phyloP scores from a whole-genome alignment of 768 basidiomycete species.

The Tricholoma matsutake region DNA sequence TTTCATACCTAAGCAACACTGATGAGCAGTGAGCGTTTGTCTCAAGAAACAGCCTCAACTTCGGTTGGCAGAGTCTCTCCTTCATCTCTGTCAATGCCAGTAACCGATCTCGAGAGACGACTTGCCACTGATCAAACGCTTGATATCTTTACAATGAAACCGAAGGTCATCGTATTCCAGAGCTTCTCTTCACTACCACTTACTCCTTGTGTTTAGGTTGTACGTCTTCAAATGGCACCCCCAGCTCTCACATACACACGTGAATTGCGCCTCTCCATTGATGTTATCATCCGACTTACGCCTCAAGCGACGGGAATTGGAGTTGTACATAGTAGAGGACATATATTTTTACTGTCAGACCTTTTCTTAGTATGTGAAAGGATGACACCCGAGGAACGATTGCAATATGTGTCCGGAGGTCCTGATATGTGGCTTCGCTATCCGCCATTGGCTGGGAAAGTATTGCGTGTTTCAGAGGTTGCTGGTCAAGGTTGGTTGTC shows the following conservation, averaged over 20 bases:
- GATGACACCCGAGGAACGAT: conserved; percentile 66
- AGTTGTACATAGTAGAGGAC: conserved; percentile 72
- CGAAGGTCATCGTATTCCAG: conserved; percentile 56
- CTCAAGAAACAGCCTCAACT: conserved; percentile 55
- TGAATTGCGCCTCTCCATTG: conserved; percentile 67
- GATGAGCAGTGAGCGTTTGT: conserved; percentile 49
- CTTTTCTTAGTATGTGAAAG: conserved; percentile 88
- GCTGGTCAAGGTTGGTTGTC: conserved; percentile 52
- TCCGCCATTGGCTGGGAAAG: conserved; percentile 94
- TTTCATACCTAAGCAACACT: conserved; percentile 7
- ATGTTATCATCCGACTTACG: conserved; percentile 73
- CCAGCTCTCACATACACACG: conserved; percentile 76
- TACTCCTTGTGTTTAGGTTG: conserved; percentile 49
- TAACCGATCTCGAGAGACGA: conserved; percentile 78
- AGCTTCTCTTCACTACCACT: conserved; percentile 1
- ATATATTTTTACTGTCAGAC: conserved; percentile 89
- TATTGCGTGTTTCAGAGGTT: conserved; percentile 67
- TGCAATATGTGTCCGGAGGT: conserved; percentile 46
- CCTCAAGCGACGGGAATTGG: conserved; percentile 73
- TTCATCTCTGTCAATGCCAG: conserved; percentile 50
- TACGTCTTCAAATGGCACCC: conserved; percentile 87
- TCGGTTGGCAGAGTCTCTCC: conserved; percentile 51
- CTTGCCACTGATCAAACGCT: conserved; percentile 75
- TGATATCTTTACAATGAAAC: conserved; percentile 95
- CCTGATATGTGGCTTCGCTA: conserved; percentile 92